Evolutionary conservation across 768 basidiomycete species (phyloP), one percentile per base, ranked within the genome.

Genomic region (Grammothele lineata): DNA sequence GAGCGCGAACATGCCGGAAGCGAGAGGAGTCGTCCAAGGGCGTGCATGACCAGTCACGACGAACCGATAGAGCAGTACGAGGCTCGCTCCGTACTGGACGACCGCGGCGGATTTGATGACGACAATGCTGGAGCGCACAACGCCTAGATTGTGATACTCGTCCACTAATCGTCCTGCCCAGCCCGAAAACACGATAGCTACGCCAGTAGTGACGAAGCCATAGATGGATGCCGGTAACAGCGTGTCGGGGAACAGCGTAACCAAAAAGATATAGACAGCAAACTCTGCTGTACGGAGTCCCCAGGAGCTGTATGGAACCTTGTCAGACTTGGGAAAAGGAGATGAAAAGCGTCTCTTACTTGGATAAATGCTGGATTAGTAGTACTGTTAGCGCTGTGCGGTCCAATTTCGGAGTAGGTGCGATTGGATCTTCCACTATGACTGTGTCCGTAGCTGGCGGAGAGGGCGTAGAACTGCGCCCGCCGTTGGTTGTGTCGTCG

Each of bases 171-270:
- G 56, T 0, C 77, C 77, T 10, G 70, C 65, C 50, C 60, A 66
- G 10, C 70, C 65, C 7, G 72, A 68, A 44, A 76, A 59, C 0
- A 76, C 3, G 14, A 76, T 69, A 1, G 67, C 70, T 0, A 64
- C 27, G 32, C 61, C 62, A 0, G 73, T 73, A 8, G 65, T 68
- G 26, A 64, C 56, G 50, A 79, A 74, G 0, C 75, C 77, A 48
- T 69, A 73, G 14, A 77, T 59, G 1, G 77, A 74, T 0, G 74
- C 69, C 1, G 76, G 76, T 1, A 80, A 59, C 3, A 77, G 64
- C 0, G 75, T 72, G 22, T 59, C 51, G 5, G 68, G 68, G 60
- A 72, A 77, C 17, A 71, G 53, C 2, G 56, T 58, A 43, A 75
- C 64, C 24, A 76, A 63, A 51, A 67, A 70, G 12, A 77, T 62